Base-by-base conservation (phyloP, 2,329 filamentous ascomycete genomes). In the Dactylella cylindrospora region DNA sequence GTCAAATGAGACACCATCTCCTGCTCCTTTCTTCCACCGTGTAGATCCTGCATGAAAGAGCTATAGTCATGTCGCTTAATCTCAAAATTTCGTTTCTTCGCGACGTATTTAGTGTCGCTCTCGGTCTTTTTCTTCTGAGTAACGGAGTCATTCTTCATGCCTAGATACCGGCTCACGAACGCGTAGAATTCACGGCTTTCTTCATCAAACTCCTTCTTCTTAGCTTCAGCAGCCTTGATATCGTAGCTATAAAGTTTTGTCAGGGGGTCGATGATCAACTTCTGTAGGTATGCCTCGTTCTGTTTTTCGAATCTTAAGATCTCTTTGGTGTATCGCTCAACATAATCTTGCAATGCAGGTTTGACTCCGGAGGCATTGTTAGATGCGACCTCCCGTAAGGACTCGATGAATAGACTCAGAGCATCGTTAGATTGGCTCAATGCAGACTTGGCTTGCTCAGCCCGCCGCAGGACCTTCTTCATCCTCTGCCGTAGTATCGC, bases 101-200 rank as follows among this genome's bases (percentile, higher is more conserved):
- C 84, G 72, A 97, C 91, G 71, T 97, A 98, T 71, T 98, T 98
- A 25, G 88, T 86, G 72, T 98, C 93, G 68, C 90, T 96, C 69
- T 96, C 90, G 32, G 82, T 87, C 65, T 93, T 84, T 75, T 97
- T 97, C 79, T 98, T 98, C 72, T 95, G 88, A 74, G 97, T 98
- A 69, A 95, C 78, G 5, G 91, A 94, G 73, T 98, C 93, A 71
- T 94, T 90, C 35, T 91, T 83, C 72, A 97, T 91, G 25, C 93
- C 93, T n/a, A 98, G 81, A 74, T 98, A 98, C 39, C 90, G 84
- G 65, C 90, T 87, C 44, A 97, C 88, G 71, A 95, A 98, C 65
- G 86, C 84, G 74, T 98, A 98, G 74, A 95, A 98, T 72, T 98
- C 93, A 72, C 95, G 93, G 76, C 91, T 97, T 72, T 98, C 93